These are phyloP conservation scores for Yamadazyma siamensis DNA, from an alignment of 1,139 yeast species.

Conservation along the genomic window DNA sequence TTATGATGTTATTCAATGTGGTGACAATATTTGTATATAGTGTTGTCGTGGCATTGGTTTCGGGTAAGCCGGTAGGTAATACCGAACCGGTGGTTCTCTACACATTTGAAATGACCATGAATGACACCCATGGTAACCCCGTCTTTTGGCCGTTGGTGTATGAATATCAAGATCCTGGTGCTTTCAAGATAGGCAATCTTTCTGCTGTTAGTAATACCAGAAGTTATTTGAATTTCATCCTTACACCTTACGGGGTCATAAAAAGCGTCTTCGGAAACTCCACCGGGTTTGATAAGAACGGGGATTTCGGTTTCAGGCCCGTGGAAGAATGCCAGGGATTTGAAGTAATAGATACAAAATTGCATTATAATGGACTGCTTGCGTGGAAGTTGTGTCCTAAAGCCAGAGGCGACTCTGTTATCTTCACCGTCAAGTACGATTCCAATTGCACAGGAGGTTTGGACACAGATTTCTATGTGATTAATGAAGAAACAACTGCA, in stretches of 20 bases:
- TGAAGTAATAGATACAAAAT: constrained; percentile 5
- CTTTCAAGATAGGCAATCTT: constrained; percentile 10
- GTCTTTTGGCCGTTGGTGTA: constrained; percentile 9
- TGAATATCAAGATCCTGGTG: constrained; percentile 6
- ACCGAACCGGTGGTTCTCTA: too few relatives aligned
- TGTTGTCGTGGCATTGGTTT: too few relatives aligned
- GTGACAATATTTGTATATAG: too few relatives aligned
- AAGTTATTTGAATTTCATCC: constrained; percentile 5
- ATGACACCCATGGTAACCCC: neutral
- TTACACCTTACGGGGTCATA: constrained; percentile 10
- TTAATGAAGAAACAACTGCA: constrained; percentile 1
- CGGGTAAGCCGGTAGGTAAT: too few relatives aligned
- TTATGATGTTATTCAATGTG: too few relatives aligned
- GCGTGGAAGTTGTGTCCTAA: constrained; percentile 12
- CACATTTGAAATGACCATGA: constrained; percentile 4
- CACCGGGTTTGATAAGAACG: constrained; percentile 9
- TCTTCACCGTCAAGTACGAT: constrained; percentile 6
- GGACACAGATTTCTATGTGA: constrained; percentile 4
- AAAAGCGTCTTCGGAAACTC: constrained; percentile 1
- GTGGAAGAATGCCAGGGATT: constrained; percentile 4
- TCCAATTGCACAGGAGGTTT: constrained; percentile 8
- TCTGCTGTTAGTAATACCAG: constrained; percentile 3
- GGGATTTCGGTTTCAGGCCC: constrained; percentile 9
- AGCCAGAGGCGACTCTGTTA: neutral
- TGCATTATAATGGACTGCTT: constrained; percentile 4